Percentiles rank a stretch among this genome's conserved stretches.
These are phyloP conservation scores for Mycena floridula DNA, from an alignment of 768 basidiomycete genomes.

Conservation along the genomic window DNA sequence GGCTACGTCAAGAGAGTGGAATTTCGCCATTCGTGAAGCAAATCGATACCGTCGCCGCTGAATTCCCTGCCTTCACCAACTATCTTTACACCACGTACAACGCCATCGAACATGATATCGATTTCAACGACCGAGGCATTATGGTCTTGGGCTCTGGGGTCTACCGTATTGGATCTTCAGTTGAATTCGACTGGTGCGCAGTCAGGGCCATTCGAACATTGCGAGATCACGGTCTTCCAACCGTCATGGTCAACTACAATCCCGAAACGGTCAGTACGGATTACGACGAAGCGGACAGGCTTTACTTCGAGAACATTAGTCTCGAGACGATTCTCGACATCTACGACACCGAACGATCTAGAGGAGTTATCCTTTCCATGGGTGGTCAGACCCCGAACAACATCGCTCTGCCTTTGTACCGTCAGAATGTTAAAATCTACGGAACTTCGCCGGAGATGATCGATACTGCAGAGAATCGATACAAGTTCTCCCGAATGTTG, in stretches of 20 bases:
- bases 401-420: conserved; percentile 91
- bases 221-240: conserved; percentile 89
- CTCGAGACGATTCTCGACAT: conserved; percentile 96
- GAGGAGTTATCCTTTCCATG: conserved; percentile 95
- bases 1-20: conserved; percentile 76
- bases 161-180: conserved; percentile 97
- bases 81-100: conserved; percentile 99
- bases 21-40: conserved; percentile 95
- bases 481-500: conserved; percentile 97
- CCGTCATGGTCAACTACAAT: conserved; percentile 99
- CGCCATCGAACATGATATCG: conserved; percentile 87
- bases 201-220: conserved; percentile 95
- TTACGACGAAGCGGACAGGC: conserved; percentile 96
- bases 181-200: conserved; percentile 99
- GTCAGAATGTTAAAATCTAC: conserved; percentile 97
- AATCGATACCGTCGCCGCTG: conserved; percentile 98
- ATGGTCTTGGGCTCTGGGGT: conserved; percentile 98
- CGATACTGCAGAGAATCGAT: conserved; percentile 97
- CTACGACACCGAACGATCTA: conserved; percentile 84
- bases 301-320: conserved; percentile 99
- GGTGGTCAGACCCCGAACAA: conserved; percentile 99
- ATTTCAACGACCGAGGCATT: conserved; percentile 86
- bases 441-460: conserved; percentile 99
- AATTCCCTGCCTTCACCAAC: conserved; percentile 98
- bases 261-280: conserved; percentile 99